phyloP scores from a whole-genome alignment of 2,329 filamentous ascomycete genomes.

The Westerdykella sp. region DNA sequence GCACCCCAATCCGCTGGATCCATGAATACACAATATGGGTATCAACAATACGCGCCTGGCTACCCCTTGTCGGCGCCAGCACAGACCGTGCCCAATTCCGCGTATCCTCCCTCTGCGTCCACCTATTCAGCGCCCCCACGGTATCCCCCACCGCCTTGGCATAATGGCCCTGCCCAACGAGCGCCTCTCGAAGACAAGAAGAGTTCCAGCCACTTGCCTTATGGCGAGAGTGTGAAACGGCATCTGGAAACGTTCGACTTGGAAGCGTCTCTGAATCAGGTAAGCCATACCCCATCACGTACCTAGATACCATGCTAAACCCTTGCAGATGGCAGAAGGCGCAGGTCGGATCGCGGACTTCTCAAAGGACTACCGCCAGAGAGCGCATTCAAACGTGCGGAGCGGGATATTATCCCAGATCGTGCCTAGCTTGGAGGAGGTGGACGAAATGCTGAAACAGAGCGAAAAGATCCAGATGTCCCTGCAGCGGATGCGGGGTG shows the following conservation, averaged over 20 bases:
- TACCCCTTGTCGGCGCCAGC: slow-evolving; percentile 38
- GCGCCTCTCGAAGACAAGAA: slow-evolving; percentile 34
- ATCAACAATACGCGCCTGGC: slow-evolving; percentile 37
- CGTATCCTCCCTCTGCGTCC: slow-evolving; percentile 38
- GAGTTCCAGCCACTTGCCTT: slow-evolving; percentile 28
- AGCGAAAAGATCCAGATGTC: slow-evolving; percentile 42
- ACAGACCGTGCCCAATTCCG: slow-evolving; percentile 29
- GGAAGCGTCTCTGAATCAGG: slow-evolving; percentile 47
- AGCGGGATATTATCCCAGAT: slow-evolving; percentile 43
- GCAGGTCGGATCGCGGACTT: slow-evolving; percentile 44
- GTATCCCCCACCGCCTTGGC: slow-evolving; percentile 34
- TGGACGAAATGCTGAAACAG: slow-evolving; percentile 49
- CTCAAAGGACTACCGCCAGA: slow-evolving; percentile 45
- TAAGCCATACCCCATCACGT: slow-evolving; percentile 18
- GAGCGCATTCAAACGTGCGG: slow-evolving; percentile 47
- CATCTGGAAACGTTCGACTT: slow-evolving; percentile 59
- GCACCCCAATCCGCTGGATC: slow-evolving; percentile 31
- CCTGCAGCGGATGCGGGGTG: slow-evolving; percentile 54
- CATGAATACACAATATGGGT: slow-evolving; percentile 38
- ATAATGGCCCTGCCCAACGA: slow-evolving; percentile 29
- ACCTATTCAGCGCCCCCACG: slow-evolving; percentile 38
- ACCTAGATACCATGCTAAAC: slow-evolving; percentile 8
- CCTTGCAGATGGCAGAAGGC: slow-evolving; percentile 39
- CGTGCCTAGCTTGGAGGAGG: slow-evolving; percentile 45
- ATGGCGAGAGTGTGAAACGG: slow-evolving; percentile 52